A percentile compares a stretch with the other conserved stretches of the same genome.
Evolutionary conservation across 2,329 filamentous ascomycete species (phyloP).

Genomic region (Penicillium sp.): DNA sequence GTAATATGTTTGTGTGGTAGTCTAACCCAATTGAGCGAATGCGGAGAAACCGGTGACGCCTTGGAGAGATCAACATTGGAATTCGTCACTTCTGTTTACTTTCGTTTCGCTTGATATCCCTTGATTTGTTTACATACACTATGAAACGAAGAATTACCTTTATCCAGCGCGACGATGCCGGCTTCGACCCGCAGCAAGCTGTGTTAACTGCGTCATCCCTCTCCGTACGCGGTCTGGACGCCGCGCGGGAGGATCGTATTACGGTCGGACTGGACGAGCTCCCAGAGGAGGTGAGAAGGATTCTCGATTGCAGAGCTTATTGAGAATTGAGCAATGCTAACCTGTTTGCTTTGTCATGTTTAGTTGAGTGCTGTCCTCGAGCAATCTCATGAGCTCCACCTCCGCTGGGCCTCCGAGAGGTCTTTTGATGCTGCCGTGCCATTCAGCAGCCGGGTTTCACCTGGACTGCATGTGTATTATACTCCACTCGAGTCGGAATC

Average conservation of each 20-base stretch:
- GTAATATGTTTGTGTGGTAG: not conserved
- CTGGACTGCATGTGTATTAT: conserved; percentile 80
- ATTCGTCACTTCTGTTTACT: conserved; percentile 7
- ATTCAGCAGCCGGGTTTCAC: conserved; percentile 70
- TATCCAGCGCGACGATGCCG: conserved; percentile 63
- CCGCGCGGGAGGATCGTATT: conserved; percentile 74
- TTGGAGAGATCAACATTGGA: conserved; percentile 13
- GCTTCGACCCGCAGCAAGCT: conserved; percentile 65
- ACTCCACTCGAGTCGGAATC: conserved; percentile 54
- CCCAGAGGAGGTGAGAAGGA: conserved; percentile 58
- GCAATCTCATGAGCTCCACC: conserved; percentile 68
- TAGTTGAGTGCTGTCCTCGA: conserved; percentile 63
- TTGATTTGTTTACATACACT: not conserved
- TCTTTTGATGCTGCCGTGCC: conserved; percentile 64
- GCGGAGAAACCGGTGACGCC: conserved; percentile 19
- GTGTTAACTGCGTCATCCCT: conserved; percentile 56
- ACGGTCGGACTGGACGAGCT: conserved; percentile 74
- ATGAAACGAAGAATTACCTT: conserved; percentile 66
- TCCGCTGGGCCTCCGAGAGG: conserved; percentile 70
- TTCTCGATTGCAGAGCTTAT: not conserved
- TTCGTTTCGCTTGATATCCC: not conserved
- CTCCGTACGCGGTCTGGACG: conserved; percentile 60
- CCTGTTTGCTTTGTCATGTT: not conserved
- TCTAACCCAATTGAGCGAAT: conserved; percentile 24
- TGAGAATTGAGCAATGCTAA: not conserved